Conservation (phyloP, 225 moss, liverwort and hornwort genomes). For the Physcomitrellopsis africana region DNA sequence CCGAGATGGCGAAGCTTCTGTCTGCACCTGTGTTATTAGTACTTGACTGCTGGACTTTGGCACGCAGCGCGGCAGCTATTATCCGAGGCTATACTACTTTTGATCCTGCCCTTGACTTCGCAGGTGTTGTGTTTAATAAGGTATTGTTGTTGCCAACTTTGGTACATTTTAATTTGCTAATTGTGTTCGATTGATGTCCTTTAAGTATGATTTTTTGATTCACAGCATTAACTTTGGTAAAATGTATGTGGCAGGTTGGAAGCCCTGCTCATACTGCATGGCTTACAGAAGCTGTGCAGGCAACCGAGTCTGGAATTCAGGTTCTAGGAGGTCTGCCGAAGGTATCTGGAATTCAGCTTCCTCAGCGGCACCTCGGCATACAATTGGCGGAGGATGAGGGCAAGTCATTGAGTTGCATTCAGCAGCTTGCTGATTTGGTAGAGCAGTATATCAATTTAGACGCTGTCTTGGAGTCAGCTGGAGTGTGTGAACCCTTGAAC, state of each 20-base stretch:
- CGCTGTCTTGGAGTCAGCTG: conserved; percentile 50
- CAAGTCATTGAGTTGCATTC: conserved; percentile 44
- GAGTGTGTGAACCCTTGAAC: conserved; percentile 33
- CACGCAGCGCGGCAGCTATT: conserved; percentile 60
- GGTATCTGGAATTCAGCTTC: conserved; percentile 48
- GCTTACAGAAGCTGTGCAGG: conserved; percentile 56
- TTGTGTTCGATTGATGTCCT: background rate
- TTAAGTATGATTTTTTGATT: background rate
- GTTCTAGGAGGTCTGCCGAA: conserved; percentile 61
- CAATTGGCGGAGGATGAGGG: conserved; percentile 36
- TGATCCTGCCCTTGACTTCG: conserved; percentile 53
- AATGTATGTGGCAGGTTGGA: conserved; percentile 45
- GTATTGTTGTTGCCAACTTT: conserved; percentile 20
- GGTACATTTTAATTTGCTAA: background rate
- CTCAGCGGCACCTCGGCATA: conserved; percentile 44
- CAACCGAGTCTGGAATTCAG: conserved; percentile 50
- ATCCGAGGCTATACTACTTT: conserved; percentile 60
- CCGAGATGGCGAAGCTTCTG: conserved; percentile 66
- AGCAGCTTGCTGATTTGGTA: conserved; percentile 60
- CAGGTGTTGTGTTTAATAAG: conserved; percentile 63
- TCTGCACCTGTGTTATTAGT: conserved; percentile 58
- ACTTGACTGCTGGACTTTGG: conserved; percentile 64
- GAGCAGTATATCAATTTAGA: conserved; percentile 63
- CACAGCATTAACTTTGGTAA: background rate
- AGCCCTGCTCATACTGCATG: conserved; percentile 57